Evolutionary conservation across 2,329 filamentous ascomycete species (phyloP).

Genomic region (Fusarium redolens): DNA sequence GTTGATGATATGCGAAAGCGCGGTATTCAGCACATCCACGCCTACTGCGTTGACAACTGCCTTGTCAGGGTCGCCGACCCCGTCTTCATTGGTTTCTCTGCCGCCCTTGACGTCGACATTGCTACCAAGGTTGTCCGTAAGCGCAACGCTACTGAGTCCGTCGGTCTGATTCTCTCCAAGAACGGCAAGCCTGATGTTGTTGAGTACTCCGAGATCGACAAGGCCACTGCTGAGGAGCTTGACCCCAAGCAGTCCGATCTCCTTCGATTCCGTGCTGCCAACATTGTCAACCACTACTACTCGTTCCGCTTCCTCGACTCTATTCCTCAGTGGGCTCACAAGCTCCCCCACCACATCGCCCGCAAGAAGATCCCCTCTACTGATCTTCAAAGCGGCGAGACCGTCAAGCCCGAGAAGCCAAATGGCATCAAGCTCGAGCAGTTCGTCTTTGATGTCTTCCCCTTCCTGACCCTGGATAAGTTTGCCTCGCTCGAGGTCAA

Average conservation of each 20-base stretch:
- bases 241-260: slow-evolving; percentile 83
- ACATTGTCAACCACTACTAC: slow-evolving; percentile 99
- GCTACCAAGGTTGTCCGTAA: slow-evolving; percentile 99
- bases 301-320: slow-evolving; percentile 91
- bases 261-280: slow-evolving; percentile 95
- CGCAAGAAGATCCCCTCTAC: slow-evolving; percentile 97
- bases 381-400: slow-evolving; percentile 79
- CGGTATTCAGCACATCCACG: slow-evolving; percentile 93
- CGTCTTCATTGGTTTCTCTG: slow-evolving; percentile 92
- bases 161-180: slow-evolving; percentile 93
- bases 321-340: slow-evolving; percentile 86
- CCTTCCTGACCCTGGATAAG: slow-evolving; percentile 83
- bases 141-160: slow-evolving; percentile 94
- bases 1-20: slow-evolving; percentile 89
- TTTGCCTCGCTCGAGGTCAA: slow-evolving; percentile 97
- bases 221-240: slow-evolving; percentile 86
- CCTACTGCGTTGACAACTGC: slow-evolving; percentile 99
- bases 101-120: slow-evolving; percentile 89
- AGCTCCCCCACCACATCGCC: slow-evolving; percentile 93
- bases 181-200: slow-evolving; percentile 97
- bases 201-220: slow-evolving; percentile 97
- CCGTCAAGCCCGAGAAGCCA: slow-evolving; percentile 90
- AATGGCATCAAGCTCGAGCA: slow-evolving; percentile 99
- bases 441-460: slow-evolving; percentile 99
- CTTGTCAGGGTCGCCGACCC: slow-evolving; percentile 99